Evolutionary conservation across 139 green algal genomes (phyloP).

Genomic region (Volvox reticuliferus): DNA sequence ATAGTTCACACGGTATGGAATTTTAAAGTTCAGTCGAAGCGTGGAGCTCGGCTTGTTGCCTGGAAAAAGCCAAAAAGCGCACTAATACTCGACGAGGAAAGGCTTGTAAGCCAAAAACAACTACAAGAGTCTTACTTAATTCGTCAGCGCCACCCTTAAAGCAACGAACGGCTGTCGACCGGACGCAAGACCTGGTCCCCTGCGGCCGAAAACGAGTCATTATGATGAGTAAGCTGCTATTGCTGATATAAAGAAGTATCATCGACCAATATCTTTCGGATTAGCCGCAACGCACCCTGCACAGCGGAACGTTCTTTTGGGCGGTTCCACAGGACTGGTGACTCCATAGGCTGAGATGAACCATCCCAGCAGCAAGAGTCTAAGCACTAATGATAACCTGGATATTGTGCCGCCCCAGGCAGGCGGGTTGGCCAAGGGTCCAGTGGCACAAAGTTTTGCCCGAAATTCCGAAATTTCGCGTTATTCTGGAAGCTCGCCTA

Average conservation of each 20-base stretch:
- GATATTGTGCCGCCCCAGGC: conserved; percentile 14
- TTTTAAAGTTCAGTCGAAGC: conserved; percentile 25
- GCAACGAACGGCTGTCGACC: conserved; percentile 18
- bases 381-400: neutral
- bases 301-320: neutral
- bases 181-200: neutral
- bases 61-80: neutral
- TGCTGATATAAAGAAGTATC: neutral
- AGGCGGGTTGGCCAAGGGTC: neutral
- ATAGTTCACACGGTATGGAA: conserved; percentile 38
- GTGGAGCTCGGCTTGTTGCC: neutral
- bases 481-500: no score
- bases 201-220: neutral
- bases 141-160: conserved; percentile 28
- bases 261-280: neutral
- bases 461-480: no score
- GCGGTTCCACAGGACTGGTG: neutral
- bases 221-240: neutral
- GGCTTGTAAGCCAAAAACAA: neutral
- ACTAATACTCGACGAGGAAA: neutral
- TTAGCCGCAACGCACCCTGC: neutral
- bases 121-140: neutral
- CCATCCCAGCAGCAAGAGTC: neutral
- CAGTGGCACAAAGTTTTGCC: neutral
- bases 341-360: neutral